Evolutionary conservation across 495 filamentous ascomycete species (phyloP), one percentile per base, ranked within the genome.

Genomic region (Sordaria brevicollis): DNA sequence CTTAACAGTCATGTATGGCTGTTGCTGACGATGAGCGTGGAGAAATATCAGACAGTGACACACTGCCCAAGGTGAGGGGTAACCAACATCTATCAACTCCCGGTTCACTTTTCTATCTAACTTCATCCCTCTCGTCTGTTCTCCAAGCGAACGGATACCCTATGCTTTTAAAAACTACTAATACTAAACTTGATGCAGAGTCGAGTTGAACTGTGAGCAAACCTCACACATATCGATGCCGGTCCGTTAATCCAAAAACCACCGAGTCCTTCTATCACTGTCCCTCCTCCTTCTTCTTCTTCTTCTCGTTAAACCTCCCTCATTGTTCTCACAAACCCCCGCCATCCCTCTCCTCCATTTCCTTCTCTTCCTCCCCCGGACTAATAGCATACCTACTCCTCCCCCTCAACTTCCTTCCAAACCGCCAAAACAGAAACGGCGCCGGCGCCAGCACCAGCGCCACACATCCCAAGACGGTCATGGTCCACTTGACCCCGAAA

Each of bases 401-500:
- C 54, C 43, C 37, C 69, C 78, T 70, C 15, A 79, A 39, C 66
- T 66, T 74, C 25, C 65, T 67, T 8, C 76, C 78, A 54, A 74
- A 69, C 29, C 70, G 71, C 67, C 71, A 77, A 49, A 79, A 78
- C 35, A 74, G 21, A 29, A 76, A 35, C 8, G 76, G 78, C 4
- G 72, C 72, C 21, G 74, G 74, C 10, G 74, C 74, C 25, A 75
- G 37, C 4, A 75, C 11, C 15, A 66, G 39, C 1, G 75, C 73
- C 25, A 78, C 70, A 62, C 74, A 72, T 0, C 76, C 78, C 65
- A 81, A 71, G 25, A 75, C 36, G 13, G 79, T 81, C 73, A 81
- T 72, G 0, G 80, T 79, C 76, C 76, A 80, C 41, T 79, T 75
- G n/a, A 78, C 75, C 2, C 79, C 80, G 17, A 81, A 70, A 2